These are phyloP conservation scores for Coemansia brasiliensis DNA, from an alignment of 192 early-diverging fungal species.

Conservation along the genomic window DNA sequence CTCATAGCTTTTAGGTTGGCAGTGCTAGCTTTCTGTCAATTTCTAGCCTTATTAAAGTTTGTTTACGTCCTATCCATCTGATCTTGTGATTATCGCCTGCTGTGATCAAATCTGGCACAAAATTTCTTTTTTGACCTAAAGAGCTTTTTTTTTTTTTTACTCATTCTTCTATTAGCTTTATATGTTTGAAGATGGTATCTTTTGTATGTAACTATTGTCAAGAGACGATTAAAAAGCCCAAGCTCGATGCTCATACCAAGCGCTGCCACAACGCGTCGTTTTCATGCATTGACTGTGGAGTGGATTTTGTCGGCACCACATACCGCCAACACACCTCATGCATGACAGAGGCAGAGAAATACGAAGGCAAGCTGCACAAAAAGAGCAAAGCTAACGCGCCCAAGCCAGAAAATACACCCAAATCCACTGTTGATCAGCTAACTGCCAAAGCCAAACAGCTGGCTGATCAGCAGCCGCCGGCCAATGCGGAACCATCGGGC, in stretches of 20 bases:
- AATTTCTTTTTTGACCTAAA: neutral
- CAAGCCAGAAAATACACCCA: conserved; percentile 1
- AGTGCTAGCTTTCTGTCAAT: too few species aligned
- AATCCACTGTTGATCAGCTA: conserved; percentile 45
- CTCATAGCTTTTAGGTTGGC: too few species aligned
- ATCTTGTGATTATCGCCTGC: too few species aligned
- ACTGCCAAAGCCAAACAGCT: conserved; percentile 26
- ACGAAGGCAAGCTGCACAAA: conserved; percentile 59
- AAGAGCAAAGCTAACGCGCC: conserved; percentile 8
- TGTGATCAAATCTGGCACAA: too few species aligned
- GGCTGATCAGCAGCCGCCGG: neutral
- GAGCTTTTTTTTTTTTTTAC: conserved; percentile 3
- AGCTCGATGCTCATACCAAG: conserved; percentile 78
- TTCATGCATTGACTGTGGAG: conserved; percentile 89
- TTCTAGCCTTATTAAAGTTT: too few species aligned
- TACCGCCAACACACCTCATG: conserved; percentile 86
- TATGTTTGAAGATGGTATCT: conserved; percentile 52
- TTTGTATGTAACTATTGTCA: conserved; percentile 74
- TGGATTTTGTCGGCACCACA: conserved; percentile 73
- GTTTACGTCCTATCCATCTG: too few species aligned
- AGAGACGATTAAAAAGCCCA: conserved; percentile 92
- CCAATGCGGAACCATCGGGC: neutral
- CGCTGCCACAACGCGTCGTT: conserved; percentile 85
- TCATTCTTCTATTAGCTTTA: neutral
- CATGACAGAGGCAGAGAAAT: conserved; percentile 94